Base-by-base conservation (phyloP, 805 yeast genomes). In the Cyberlindnera veronae region DNA sequence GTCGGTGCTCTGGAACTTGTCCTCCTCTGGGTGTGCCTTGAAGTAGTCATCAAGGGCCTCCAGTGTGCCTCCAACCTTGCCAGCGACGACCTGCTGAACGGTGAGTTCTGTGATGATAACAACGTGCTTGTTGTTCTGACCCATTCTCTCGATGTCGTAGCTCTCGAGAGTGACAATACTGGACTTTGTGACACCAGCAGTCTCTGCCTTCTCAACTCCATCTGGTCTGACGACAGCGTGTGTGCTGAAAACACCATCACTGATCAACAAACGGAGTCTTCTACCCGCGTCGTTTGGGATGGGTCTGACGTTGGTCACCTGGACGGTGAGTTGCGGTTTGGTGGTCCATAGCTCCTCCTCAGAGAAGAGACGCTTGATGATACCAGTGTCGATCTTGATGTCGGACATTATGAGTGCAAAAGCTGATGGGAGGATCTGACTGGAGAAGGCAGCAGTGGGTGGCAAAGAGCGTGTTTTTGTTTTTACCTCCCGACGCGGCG, bases 21-120 rank as follows among this genome's bases (percentile, higher is more conserved):
- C 77, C 52, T 77, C 80, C 27, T 72, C 74, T 4, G 85, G 84
- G 58, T 82, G 79, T 13, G 65, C 67, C 28, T 64, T 69, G 49
- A 78, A 76, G 55, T 81, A 81, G 16, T 71, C 72, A 55, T 81
- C 88, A 29, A 81, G 57, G 28, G 67, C 60, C 33, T 53, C 60
- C 35, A 66, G 59, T n/a, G 63, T 49, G n/a, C 60, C 58, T 34
- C 71, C 69, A 31, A 59, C 59, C 48, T 62, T 63, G 41, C 57
- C 67, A 7, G 69, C 65, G 12, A 64, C 66, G 13, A 64, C 57
- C 29, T 63, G 60, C 20, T 68, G 54, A 12, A 55, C 49, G 7
- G 34, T 31, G n/a, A 54, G 38, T 15, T 45, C 45, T 31, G 50
- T 42, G 38, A 55, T 51, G 38, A 57, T 54, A n/a, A 59, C 34